Conservation (phyloP, 768 basidiomycete genomes). For the Pseudohyphozyma bogoriensis region DNA sequence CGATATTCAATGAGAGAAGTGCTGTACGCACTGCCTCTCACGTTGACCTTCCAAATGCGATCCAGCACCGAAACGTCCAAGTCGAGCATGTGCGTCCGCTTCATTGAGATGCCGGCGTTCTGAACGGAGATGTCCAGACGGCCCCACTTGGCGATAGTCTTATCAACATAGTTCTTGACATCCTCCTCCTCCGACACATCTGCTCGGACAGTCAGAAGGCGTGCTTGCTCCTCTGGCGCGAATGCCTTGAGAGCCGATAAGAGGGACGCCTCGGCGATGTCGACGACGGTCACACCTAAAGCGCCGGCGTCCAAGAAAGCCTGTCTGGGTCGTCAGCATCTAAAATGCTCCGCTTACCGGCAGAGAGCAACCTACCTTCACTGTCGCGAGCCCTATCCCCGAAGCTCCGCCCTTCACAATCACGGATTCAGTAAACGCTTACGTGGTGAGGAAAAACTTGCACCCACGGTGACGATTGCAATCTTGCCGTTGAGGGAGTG, state of each 20-base stretch:
- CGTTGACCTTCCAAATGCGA: background rate
- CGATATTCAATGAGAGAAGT: no score
- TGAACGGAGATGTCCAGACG: background rate
- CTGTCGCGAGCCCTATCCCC: background rate
- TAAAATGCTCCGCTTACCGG: no score
- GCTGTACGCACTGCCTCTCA: background rate
- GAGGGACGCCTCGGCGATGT: background rate
- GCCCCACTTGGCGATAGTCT: background rate
- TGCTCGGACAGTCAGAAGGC: background rate
- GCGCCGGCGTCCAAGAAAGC: background rate
- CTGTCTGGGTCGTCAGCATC: background rate
- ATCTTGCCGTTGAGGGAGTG: background rate
- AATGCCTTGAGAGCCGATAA: background rate
- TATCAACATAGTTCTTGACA: background rate
- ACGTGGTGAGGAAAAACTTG: background rate
- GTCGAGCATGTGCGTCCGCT: background rate
- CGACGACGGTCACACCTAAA: background rate
- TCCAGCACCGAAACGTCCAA: background rate
- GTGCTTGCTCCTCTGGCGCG: background rate
- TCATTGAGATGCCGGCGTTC: background rate
- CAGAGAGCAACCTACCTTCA: no score
- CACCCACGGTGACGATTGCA: background rate
- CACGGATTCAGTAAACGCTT: no score
- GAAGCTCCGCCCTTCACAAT: background rate
- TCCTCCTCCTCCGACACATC: background rate